phyloP scores from a whole-genome alignment of 352 stramenopile species.

The Phytophthora citrophthora region DNA sequence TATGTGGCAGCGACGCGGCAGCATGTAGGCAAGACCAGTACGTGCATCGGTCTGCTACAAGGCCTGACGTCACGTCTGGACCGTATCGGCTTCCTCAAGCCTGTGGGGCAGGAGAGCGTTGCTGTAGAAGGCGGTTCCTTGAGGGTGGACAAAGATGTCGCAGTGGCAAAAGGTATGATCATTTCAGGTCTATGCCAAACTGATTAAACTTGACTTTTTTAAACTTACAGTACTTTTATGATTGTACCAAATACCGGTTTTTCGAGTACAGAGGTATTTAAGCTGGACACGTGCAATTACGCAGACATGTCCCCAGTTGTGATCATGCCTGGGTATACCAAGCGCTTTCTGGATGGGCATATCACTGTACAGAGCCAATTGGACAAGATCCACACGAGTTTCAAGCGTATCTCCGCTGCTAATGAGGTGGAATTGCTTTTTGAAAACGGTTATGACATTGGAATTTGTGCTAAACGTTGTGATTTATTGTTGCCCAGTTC shows the following conservation, averaged over 20 bases:
- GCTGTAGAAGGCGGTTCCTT: conserved; percentile 69
- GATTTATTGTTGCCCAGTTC: conserved; percentile 44
- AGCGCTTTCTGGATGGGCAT: conserved; percentile 95
- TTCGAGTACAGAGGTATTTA: conserved; percentile 90
- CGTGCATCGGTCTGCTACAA: conserved; percentile 93
- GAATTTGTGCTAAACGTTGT: conserved; percentile 1
- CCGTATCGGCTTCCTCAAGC: conserved; percentile 93
- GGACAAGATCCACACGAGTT: conserved; percentile 71
- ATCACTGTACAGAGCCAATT: conserved; percentile 84
- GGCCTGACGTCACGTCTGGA: conserved; percentile 93
- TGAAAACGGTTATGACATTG: not conserved
- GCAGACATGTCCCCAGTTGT: conserved; percentile 96
- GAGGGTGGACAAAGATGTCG: conserved; percentile 92
- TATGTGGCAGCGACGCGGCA: conserved; percentile 90
- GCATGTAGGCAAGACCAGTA: conserved; percentile 93
- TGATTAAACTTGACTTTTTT: conserved; percentile 7
- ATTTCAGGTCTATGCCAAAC: conserved; percentile 5
- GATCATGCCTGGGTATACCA: conserved; percentile 96
- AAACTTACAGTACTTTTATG: conserved; percentile 4
- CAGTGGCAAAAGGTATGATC: conserved; percentile 86
- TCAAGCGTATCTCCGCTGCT: conserved; percentile 58
- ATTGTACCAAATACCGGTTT: conserved; percentile 10
- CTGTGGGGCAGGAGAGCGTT: conserved; percentile 94
- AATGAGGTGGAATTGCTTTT: conserved; percentile 55
- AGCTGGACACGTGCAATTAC: conserved; percentile 93